Evolutionary conservation across 2,329 filamentous ascomycete genomes (phyloP).

Genomic region (Alternaria sp.): DNA sequence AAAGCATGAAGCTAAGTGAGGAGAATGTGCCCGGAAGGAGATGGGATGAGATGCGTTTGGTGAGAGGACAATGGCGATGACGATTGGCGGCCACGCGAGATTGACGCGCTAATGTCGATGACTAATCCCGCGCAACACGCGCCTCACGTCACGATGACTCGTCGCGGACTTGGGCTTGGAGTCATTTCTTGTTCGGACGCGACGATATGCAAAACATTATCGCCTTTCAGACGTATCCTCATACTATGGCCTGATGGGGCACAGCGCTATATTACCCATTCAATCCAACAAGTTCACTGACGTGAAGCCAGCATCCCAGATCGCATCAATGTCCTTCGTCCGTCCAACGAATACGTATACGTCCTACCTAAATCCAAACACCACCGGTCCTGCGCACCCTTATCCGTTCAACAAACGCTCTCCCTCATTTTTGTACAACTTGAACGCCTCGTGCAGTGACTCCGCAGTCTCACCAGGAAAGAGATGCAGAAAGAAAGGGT

Average conservation of each 20-base stretch:
- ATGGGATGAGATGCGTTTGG: not conserved
- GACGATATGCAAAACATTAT: not conserved
- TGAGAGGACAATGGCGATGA: not conserved
- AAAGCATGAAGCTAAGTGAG: not conserved
- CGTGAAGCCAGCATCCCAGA: not conserved
- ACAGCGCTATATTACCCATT: not conserved
- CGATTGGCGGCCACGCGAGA: not conserved
- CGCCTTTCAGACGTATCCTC: not conserved
- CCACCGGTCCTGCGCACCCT: not conserved
- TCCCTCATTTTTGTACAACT: not conserved
- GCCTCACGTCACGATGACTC: not conserved
- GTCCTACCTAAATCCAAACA: not conserved
- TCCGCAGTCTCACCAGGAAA: constrained; percentile 6
- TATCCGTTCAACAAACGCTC: not conserved
- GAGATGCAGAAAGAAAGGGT: not conserved
- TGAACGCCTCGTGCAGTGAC: constrained; percentile 3
- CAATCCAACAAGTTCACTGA: not conserved
- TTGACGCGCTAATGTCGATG: not conserved
- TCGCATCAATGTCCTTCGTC: not conserved
- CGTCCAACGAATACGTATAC: not conserved
- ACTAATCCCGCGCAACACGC: not conserved
- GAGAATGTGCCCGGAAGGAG: not conserved
- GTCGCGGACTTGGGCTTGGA: not conserved
- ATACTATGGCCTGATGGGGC: not conserved
- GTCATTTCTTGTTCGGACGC: not conserved